Evolutionary conservation across 768 basidiomycete genomes (phyloP).

Genomic region (Ramaria rubella): DNA sequence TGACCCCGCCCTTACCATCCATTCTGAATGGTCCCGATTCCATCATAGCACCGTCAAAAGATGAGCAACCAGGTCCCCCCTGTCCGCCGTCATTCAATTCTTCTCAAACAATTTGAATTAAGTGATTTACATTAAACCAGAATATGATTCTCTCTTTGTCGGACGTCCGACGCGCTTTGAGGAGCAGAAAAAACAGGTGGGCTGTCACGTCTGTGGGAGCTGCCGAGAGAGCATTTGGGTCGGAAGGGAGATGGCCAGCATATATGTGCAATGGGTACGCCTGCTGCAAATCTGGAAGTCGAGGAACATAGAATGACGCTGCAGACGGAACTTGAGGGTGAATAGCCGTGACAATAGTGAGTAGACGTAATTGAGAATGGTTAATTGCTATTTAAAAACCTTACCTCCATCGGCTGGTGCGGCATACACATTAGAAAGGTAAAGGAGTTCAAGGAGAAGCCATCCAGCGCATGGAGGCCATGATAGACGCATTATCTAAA

Average conservation of each 20-base stretch:
- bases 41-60: constrained; percentile 97
- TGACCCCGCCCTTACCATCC: constrained; percentile 66
- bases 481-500: neutral
- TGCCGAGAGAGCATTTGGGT: constrained; percentile 50
- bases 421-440: constrained; percentile 12
- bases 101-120: neutral
- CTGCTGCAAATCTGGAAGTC: constrained; percentile 67
- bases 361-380: constrained; percentile 41
- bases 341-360: constrained; percentile 61
- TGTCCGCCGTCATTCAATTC: constrained; percentile 23
- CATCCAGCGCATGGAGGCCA: neutral
- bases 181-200: constrained; percentile 83
- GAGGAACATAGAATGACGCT: constrained; percentile 76
- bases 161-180: constrained; percentile 81
- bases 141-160: constrained; percentile 88
- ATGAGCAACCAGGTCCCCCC: constrained; percentile 97
- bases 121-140: constrained; percentile 89
- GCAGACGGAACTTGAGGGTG: constrained; percentile 60
- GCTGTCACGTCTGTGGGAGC: constrained; percentile 56
- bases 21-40: constrained; percentile 91
- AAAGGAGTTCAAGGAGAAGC: constrained; percentile 13
- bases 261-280: constrained; percentile 69
- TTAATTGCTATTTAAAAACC: neutral
- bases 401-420: constrained; percentile 24
- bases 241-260: constrained; percentile 80